phyloP scores from a whole-genome alignment of 2,329 filamentous ascomycete species.

The Colletotrichum cuscutae region DNA sequence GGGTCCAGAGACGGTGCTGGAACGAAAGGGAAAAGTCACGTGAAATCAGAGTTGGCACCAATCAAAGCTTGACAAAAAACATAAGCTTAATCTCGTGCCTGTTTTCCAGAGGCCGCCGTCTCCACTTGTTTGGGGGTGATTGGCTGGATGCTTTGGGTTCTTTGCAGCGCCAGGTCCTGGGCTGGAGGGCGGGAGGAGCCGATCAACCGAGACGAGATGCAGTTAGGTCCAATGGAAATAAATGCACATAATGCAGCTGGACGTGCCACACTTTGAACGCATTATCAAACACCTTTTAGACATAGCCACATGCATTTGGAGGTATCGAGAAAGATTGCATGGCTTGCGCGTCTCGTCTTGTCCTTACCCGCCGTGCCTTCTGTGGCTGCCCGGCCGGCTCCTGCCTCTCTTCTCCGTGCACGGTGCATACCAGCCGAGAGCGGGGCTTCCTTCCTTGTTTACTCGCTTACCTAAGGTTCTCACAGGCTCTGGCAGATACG shows the following conservation, averaged over 20 bases:
- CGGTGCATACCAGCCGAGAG: neutral
- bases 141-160: neutral
- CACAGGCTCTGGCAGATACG: neutral
- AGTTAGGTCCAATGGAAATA: neutral
- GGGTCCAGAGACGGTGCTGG: neutral
- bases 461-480: neutral
- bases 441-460: neutral
- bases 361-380: neutral
- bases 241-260: neutral
- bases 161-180: neutral
- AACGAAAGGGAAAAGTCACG: neutral
- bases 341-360: neutral
- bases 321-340: neutral
- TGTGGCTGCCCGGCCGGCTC: neutral
- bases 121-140: neutral
- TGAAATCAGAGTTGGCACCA: neutral
- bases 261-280: neutral
- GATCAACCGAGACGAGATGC: neutral
- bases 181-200: conserved; percentile 5
- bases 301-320: neutral
- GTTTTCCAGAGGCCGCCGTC: conserved; percentile 19
- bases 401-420: neutral
- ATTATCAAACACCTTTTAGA: neutral
- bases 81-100: conserved; percentile 29
- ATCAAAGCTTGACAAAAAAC: neutral